Evolutionary conservation across 352 stramenopile genomes (phyloP).

Genomic region (Phytopythium aichiense): DNA sequence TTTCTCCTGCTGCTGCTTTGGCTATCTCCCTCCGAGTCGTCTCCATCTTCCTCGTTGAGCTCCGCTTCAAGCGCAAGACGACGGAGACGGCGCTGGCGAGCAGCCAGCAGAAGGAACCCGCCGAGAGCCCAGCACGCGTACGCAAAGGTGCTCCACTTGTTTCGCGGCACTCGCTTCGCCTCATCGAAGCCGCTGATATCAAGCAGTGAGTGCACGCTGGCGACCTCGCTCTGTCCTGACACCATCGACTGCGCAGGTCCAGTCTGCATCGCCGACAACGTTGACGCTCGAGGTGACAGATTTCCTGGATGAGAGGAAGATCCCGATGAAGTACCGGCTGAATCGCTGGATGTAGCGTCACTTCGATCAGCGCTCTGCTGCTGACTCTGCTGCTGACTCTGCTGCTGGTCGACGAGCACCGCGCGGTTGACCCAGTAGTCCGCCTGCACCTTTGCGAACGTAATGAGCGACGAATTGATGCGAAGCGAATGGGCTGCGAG

Average conservation of each 20-base stretch:
- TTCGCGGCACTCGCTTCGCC: constrained; percentile 49
- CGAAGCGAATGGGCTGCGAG: constrained; percentile 54
- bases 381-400: not conserved
- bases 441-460: constrained; percentile 75
- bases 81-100: constrained; percentile 20
- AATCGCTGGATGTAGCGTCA: not conserved
- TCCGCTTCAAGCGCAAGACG: constrained; percentile 3
- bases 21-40: not conserved
- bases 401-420: constrained; percentile 17
- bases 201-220: constrained; percentile 62
- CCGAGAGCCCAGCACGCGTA: constrained; percentile 60
- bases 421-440: constrained; percentile 72
- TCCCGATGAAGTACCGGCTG: not conserved
- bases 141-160: constrained; percentile 77
- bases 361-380: not conserved
- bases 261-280: not conserved
- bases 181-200: constrained; percentile 67
- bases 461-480: constrained; percentile 76
- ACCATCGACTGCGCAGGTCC: not conserved
- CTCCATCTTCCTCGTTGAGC: constrained; percentile 39
- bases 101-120: constrained; percentile 38
- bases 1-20: constrained; percentile 5
- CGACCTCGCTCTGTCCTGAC: constrained; percentile 28
- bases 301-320: not conserved
- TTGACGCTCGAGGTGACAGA: constrained; percentile 7